These are phyloP conservation scores for Cryphonectria japonica DNA, from an alignment of 2,329 filamentous ascomycete genomes.

Conservation along the genomic window DNA sequence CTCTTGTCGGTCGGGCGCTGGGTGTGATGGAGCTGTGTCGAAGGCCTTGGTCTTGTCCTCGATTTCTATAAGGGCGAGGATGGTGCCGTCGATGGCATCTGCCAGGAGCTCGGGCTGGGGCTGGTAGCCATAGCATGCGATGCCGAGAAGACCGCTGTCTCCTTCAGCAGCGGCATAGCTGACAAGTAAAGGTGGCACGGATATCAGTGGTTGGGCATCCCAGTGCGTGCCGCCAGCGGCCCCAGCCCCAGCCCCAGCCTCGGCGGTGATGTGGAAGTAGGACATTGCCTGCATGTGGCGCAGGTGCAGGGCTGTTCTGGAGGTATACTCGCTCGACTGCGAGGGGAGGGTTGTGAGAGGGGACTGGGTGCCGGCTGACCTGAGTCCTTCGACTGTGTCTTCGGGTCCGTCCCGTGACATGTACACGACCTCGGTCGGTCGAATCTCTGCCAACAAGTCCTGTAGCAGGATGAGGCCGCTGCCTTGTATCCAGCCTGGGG, in stretches of 20 bases:
- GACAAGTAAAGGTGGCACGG: slow-evolving; percentile 63
- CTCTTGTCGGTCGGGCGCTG: neutral
- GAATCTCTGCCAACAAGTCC: slow-evolving; percentile 56
- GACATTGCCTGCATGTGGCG: slow-evolving; percentile 78
- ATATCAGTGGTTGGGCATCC: slow-evolving; percentile 59
- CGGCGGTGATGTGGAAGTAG: slow-evolving; percentile 66
- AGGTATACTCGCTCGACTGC: slow-evolving; percentile 57
- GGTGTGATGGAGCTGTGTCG: slow-evolving; percentile 27
- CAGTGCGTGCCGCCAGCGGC: slow-evolving; percentile 43
- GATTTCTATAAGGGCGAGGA: slow-evolving; percentile 68
- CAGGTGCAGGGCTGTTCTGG: slow-evolving; percentile 67
- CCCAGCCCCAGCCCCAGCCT: slow-evolving; percentile 24
- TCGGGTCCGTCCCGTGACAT: slow-evolving; percentile 67
- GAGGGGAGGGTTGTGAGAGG: slow-evolving; percentile 61
- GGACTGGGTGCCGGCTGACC: slow-evolving; percentile 45
- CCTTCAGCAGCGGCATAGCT: slow-evolving; percentile 57
- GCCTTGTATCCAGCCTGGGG: slow-evolving; percentile 73
- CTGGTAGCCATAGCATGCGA: slow-evolving; percentile 70
- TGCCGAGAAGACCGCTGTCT: slow-evolving; percentile 60
- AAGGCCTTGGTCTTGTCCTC: slow-evolving; percentile 56
- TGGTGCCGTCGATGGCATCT: slow-evolving; percentile 70
- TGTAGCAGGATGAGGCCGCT: slow-evolving; percentile 69
- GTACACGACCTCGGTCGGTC: slow-evolving; percentile 67
- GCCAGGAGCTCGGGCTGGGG: slow-evolving; percentile 60
- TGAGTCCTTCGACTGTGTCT: slow-evolving; percentile 59